Conservation (phyloP, 73 alveolate genomes). For the Diophrys appendiculata region DNA sequence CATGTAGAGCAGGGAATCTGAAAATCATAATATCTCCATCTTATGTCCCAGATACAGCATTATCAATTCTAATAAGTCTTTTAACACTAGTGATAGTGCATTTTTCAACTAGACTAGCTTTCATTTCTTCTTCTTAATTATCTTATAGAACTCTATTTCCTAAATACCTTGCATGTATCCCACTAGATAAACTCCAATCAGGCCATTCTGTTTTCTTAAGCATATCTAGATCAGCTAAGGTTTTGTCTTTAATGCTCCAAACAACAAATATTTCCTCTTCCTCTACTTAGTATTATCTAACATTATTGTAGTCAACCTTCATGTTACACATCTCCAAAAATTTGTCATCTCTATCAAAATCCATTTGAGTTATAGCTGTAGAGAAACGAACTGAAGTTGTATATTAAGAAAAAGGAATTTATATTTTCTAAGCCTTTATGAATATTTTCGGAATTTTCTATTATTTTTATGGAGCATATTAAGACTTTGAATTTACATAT, state of each 20-base stretch:
- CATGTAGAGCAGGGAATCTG: constrained; percentile 56
- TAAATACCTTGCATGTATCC: constrained; percentile 51
- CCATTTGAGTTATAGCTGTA: constrained; percentile 76
- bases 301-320: constrained; percentile 46
- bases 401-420: constrained; percentile 49
- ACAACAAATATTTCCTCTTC: constrained; percentile 74
- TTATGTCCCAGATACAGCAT: constrained; percentile 49
- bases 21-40: constrained; percentile 56
- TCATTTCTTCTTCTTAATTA: constrained; percentile 57
- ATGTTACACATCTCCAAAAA: constrained; percentile 71
- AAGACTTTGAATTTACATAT: constrained; percentile 50
- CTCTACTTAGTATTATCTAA: constrained; percentile 48
- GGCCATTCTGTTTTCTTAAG: constrained; percentile 65
- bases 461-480: not conserved
- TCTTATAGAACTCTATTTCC: constrained; percentile 46
- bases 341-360: constrained; percentile 76
- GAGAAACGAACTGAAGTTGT: constrained; percentile 43
- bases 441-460: constrained; percentile 25
- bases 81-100: constrained; percentile 44
- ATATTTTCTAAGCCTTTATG: constrained; percentile 47
- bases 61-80: constrained; percentile 30
- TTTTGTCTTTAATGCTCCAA: constrained; percentile 78
- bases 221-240: constrained; percentile 61
- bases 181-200: constrained; percentile 55
- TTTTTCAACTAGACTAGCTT: constrained; percentile 29